phyloP scores from a whole-genome alignment of 2,329 filamentous ascomycete genomes.

The Xylariaceae sp. region DNA sequence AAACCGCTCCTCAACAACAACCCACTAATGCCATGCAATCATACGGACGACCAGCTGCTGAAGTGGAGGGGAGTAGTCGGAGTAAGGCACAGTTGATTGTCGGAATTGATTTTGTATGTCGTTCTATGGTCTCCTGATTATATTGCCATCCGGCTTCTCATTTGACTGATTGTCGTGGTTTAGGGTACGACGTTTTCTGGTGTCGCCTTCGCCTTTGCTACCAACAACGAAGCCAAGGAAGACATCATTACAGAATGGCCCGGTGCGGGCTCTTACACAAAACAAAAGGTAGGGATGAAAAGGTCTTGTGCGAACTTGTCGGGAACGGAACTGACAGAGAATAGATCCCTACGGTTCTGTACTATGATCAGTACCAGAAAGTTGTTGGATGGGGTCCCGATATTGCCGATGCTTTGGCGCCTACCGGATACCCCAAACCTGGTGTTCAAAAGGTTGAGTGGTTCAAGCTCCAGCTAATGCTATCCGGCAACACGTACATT shows the following conservation, averaged over 20 bases:
- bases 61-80: constrained; percentile 81
- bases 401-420: constrained; percentile 92
- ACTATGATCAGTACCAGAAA: constrained; percentile 99
- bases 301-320: background rate
- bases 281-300: constrained; percentile 73
- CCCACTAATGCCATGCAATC: constrained; percentile 36
- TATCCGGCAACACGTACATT: constrained; percentile 97
- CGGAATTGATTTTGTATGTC: constrained; percentile 91
- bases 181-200: constrained; percentile 97
- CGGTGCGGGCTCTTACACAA: constrained; percentile 92
- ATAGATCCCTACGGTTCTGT: constrained; percentile 96
- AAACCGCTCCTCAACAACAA: constrained; percentile 38
- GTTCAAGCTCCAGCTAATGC: constrained; percentile 99
- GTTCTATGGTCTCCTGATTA: background rate
- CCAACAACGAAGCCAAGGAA: constrained; percentile 95
- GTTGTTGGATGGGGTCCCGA: constrained; percentile 99
- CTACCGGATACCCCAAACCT: constrained; percentile 94
- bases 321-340: constrained; percentile 17
- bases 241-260: constrained; percentile 99
- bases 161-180: constrained; percentile 35
- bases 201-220: constrained; percentile 94
- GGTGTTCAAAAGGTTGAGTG: constrained; percentile 99
- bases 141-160: background rate
- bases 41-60: constrained; percentile 50
- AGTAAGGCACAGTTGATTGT: constrained; percentile 98